These are phyloP conservation scores for Cladorrhinum sp. DNA, from an alignment of 2,329 filamentous ascomycete species.

Conservation along the genomic window DNA sequence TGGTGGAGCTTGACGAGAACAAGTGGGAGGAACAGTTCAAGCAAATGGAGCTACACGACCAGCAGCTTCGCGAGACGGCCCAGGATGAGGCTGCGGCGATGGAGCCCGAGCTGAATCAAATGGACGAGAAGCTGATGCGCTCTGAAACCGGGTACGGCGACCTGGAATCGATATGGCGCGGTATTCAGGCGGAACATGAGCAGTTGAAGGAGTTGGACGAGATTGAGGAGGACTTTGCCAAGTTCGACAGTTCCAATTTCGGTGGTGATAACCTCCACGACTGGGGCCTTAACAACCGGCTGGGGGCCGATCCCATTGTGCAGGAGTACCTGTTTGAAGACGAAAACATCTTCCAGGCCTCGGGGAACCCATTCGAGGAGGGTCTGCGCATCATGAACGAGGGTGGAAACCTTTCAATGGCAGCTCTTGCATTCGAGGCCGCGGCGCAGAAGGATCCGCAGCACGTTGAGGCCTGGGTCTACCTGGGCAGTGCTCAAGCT, in stretches of 20 bases:
- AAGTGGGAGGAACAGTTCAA: constrained; percentile 98
- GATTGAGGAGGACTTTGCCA: constrained; percentile 60
- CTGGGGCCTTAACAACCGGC: constrained; percentile 63
- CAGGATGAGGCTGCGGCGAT: constrained; percentile 66
- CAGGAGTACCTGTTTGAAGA: constrained; percentile 94
- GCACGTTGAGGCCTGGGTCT: constrained; percentile 91
- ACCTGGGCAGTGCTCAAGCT: constrained; percentile 86
- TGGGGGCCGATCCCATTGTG: constrained; percentile 69
- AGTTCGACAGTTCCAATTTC: constrained; percentile 58
- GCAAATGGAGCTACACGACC: constrained; percentile 70
- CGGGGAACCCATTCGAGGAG: constrained; percentile 81
- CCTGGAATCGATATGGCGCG: constrained; percentile 87
- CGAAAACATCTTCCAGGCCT: constrained; percentile 80
- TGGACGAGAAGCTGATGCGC: constrained; percentile 65
- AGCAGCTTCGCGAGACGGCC: constrained; percentile 44
- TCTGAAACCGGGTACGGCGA: constrained; percentile 76
- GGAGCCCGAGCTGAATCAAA: constrained; percentile 81
- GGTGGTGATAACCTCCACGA: constrained; percentile 49
- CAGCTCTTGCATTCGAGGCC: constrained; percentile 91
- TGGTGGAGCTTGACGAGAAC: constrained; percentile 89
- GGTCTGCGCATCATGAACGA: constrained; percentile 90
- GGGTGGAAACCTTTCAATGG: constrained; percentile 89
- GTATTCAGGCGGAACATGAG: constrained; percentile 73
- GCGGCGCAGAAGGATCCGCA: constrained; percentile 85
- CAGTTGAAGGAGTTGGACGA: constrained; percentile 70